phyloP scores from a whole-genome alignment of 768 basidiomycete genomes.

The Boletus patriciae region DNA sequence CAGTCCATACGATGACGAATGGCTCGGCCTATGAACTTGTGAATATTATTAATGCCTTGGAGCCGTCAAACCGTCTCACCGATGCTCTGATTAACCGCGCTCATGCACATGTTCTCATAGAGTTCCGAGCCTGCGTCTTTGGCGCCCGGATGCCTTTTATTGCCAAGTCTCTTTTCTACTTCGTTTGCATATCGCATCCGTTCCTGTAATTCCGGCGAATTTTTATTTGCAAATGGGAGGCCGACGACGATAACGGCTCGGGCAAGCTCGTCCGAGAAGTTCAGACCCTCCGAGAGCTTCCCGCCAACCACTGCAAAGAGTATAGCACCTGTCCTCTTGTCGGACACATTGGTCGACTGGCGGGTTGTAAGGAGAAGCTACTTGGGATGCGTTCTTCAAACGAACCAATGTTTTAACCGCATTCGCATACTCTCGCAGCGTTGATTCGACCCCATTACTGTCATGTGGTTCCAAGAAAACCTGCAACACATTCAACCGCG shows the following conservation, averaged over 20 bases:
- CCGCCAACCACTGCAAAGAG: conserved; percentile 95
- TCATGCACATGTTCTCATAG: conserved; percentile 91
- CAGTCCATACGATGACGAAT: conserved; percentile 91
- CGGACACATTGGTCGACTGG: conserved; percentile 23
- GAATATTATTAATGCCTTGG: not conserved
- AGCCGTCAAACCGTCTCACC: conserved; percentile 47
- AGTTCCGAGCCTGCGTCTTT: conserved; percentile 78
- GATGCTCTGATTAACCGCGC: conserved; percentile 96
- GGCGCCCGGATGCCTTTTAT: conserved; percentile 35
- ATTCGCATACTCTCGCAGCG: conserved; percentile 69
- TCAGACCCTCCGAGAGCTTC: conserved; percentile 92
- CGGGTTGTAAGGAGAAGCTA: conserved; percentile 3
- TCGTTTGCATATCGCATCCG: conserved; percentile 85
- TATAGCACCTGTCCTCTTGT: conserved; percentile 61
- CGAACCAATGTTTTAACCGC: conserved; percentile 39
- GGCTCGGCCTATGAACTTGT: conserved; percentile 65
- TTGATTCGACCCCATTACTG: conserved; percentile 65
- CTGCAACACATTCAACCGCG: conserved; percentile 39
- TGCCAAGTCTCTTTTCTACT: conserved; percentile 47
- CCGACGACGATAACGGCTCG: conserved; percentile 87
- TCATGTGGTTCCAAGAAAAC: conserved; percentile 89
- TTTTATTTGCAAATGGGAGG: conserved; percentile 89
- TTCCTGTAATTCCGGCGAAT: conserved; percentile 89
- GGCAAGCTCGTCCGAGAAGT: conserved; percentile 77
- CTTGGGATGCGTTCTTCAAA: not conserved